Percentiles rank a stretch among this genome's conserved stretches.
These are phyloP conservation scores for Prunus dulcis DNA, from an alignment of 306 rosid genomes.

Conservation along the genomic window DNA sequence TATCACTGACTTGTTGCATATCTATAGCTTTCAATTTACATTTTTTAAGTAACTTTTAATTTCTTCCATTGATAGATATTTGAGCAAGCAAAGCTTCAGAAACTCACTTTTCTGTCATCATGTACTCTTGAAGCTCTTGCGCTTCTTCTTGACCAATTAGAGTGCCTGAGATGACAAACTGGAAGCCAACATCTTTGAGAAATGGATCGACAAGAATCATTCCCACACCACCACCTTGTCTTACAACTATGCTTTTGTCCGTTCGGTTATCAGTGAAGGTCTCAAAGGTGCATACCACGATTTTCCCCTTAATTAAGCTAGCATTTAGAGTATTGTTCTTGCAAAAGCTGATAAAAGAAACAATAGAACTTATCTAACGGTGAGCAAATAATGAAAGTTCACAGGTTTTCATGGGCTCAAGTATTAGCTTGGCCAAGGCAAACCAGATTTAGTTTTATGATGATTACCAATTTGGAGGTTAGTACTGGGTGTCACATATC, in stretches of 20 bases:
- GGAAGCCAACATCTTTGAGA: slow-evolving; percentile 52
- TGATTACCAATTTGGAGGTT: not conserved
- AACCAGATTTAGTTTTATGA: not conserved
- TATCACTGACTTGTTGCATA: not conserved
- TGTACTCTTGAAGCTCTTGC: slow-evolving; percentile 56
- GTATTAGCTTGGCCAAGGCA: not conserved
- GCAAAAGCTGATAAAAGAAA: slow-evolving; percentile 56
- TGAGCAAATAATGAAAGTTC: not conserved
- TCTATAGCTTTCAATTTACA: not conserved
- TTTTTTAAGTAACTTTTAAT: not conserved
- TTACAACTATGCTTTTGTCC: slow-evolving; percentile 35
- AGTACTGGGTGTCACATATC: not conserved
- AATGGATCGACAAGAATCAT: slow-evolving; percentile 64
- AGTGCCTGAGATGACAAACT: slow-evolving; percentile 58
- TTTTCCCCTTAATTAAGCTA: slow-evolving; percentile 52
- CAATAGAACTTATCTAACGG: not conserved
- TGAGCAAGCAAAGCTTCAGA: not conserved
- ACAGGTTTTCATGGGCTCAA: not conserved
- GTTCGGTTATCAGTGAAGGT: slow-evolving; percentile 28
- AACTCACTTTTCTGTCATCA: slow-evolving; percentile 56
- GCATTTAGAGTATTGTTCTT: slow-evolving; percentile 49
- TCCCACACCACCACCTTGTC: slow-evolving; percentile 67
- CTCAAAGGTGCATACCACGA: slow-evolving; percentile 60
- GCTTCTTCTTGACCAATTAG: slow-evolving; percentile 56
- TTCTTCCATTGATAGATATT: slow-evolving; percentile 2